Conservation (phyloP, 1,284 basidiomycete species). For the Tylopilus microsporus region DNA sequence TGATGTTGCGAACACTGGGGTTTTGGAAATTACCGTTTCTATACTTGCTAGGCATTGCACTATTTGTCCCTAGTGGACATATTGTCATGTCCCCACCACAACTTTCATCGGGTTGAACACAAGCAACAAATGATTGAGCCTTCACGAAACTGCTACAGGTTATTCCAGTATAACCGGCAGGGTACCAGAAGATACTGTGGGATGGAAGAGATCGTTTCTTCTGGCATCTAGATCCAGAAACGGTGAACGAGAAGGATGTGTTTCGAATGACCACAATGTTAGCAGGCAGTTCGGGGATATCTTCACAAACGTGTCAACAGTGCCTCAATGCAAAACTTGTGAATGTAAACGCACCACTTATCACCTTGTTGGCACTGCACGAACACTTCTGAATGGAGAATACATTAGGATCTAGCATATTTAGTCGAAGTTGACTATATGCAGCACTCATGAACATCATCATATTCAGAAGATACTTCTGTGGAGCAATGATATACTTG, state of each 20-base stretch:
- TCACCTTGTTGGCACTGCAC: constrained; percentile 35
- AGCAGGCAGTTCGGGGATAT: constrained; percentile 45
- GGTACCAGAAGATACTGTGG: constrained; percentile 30
- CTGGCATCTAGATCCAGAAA: constrained; percentile 28
- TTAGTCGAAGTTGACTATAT: constrained; percentile 67
- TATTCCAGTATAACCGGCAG: constrained; percentile 34
- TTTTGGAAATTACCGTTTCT: constrained; percentile 61
- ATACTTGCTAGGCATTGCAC: constrained; percentile 78
- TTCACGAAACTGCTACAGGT: constrained; percentile 36
- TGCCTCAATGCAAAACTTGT: neutral
- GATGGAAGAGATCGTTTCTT: constrained; percentile 49
- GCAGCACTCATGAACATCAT: constrained; percentile 75
- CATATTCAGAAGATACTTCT: constrained; percentile 56
- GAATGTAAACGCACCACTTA: constrained; percentile 40
- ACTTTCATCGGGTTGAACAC: constrained; percentile 14
- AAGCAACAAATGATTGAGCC: constrained; percentile 28
- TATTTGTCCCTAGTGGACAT: constrained; percentile 84
- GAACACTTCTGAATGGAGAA: constrained; percentile 68
- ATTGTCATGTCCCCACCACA: constrained; percentile 66
- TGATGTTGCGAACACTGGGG: neutral
- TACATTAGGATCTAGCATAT: constrained; percentile 65
- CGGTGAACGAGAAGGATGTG: constrained; percentile 49
- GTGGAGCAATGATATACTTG: constrained; percentile 68
- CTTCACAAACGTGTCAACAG: constrained; percentile 28
- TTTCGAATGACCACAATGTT: constrained; percentile 40